Base-by-base conservation (phyloP, 768 basidiomycete species). In the Trametes punicea region DNA sequence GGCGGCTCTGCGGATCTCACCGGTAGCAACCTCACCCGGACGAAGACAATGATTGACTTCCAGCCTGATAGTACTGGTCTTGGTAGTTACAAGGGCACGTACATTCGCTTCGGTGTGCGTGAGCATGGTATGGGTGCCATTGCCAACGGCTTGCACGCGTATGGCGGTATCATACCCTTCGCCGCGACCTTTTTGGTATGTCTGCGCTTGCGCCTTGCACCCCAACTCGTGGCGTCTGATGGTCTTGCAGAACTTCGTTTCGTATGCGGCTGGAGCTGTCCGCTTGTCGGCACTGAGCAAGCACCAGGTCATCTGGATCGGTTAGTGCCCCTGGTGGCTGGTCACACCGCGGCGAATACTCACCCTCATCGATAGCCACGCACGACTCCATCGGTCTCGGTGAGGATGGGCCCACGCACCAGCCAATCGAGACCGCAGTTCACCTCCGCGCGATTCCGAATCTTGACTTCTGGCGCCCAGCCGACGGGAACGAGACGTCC, bases 71-170 rank as follows among this genome's bases (percentile, higher is more conserved):
- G 78, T 74, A 94, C 91, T 18, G 84, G 84, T 29, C 79, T 96
- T 40, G 95, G 95, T 56, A 79, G 70, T 56, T 96, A 93, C 72
- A 74, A 83, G 54, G 95, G 95, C 49, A 88, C 86, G 44, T 97
- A 98, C 71, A 84, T 98, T 70, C 89, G 94, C 52, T 98, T 89
- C 75, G 95, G 95, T 82, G 93, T 98, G 55, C 90, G 95, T 73
- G 95, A 98, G 72, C 95, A 98, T 73, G 95, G 79, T 63, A 98
- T 97, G 94, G 90, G 88, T 65, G 95, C 94, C 51, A 93, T 98
- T 65, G 91, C 87, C 62, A 97, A 97, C 71, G 94, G 94, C 69
- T 71, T 95, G 59, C 71, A 78, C 59, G 94, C 93, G 2, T 98
- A 97, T 72, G 94, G 94, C 57, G 91, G 84, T 65, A 84, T 95